Conservation (phyloP, 331 rosid genomes). For the Malus hybrid region DNA sequence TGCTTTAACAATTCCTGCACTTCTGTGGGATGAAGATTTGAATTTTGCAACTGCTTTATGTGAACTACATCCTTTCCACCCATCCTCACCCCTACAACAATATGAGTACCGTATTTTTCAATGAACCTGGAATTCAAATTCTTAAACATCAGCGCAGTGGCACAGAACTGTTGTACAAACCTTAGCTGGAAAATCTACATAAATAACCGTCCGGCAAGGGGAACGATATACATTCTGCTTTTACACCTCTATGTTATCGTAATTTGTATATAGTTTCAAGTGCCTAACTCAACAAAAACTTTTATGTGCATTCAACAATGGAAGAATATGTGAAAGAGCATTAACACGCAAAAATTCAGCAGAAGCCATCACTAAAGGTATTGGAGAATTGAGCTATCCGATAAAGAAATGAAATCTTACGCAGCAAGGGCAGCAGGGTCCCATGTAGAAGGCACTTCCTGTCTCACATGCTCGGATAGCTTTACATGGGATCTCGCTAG, state of each 20-base stretch:
- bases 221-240: not conserved
- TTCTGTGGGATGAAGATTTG: conserved; percentile 48
- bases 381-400: not conserved
- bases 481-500: conserved; percentile 49
- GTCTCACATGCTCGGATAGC: conserved; percentile 48
- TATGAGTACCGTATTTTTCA: conserved; percentile 67
- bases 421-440: conserved; percentile 78
- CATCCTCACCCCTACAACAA: conserved; percentile 63
- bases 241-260: not conserved
- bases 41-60: conserved; percentile 56
- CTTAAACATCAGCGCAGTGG: not conserved
- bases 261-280: not conserved
- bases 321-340: not conserved
- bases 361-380: not conserved
- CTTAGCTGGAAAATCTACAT: too few species aligned
- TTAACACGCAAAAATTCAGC: not conserved
- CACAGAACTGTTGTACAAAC: not conserved
- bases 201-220: too few species aligned
- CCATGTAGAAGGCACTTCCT: conserved; percentile 72
- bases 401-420: conserved; percentile 33
- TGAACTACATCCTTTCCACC: conserved; percentile 57
- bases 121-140: conserved; percentile 45
- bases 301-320: not conserved
- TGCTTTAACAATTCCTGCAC: conserved; percentile 69
- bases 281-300: not conserved